phyloP scores from a whole-genome alignment of 23 red algal genomes.

The Chondrus crispus region DNA sequence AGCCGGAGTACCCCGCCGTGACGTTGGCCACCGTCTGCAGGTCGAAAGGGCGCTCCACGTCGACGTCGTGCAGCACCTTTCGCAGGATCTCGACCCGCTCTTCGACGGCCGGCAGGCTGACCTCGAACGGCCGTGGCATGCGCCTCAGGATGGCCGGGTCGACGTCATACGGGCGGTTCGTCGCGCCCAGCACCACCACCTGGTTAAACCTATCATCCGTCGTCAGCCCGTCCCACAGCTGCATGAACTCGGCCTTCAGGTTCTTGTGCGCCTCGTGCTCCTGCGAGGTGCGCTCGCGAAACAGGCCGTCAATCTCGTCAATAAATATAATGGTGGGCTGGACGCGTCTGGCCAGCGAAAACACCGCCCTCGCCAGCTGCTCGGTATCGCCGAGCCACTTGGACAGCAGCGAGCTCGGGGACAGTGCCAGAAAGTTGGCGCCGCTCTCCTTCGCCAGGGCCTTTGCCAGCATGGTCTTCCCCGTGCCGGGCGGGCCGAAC shows the following conservation, averaged over 20 bases:
- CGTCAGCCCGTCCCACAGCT: constrained; percentile 95
- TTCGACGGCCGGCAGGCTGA: constrained; percentile 60
- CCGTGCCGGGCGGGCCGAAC: constrained; percentile 97
- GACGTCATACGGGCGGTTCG: constrained; percentile 95
- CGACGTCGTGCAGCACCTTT: constrained; percentile 56
- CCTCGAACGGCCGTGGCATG: constrained; percentile 89
- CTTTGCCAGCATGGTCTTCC: constrained; percentile 96
- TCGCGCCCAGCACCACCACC: constrained; percentile 92
- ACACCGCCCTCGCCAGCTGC: constrained; percentile 88
- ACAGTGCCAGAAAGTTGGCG: constrained; percentile 78
- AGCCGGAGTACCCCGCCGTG: constrained; percentile 90
- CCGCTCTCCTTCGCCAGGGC: constrained; percentile 86
- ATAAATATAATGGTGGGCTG: constrained; percentile 96
- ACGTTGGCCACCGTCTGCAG: constrained; percentile 39
- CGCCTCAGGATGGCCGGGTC: constrained; percentile 93
- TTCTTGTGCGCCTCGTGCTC: constrained; percentile 97
- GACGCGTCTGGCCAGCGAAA: constrained; percentile 87
- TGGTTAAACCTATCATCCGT: constrained; percentile 58
- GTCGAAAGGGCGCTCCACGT: constrained; percentile 55
- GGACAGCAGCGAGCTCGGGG: constrained; percentile 81
- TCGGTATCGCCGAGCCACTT: constrained; percentile 99
- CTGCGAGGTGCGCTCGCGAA: constrained; percentile 70
- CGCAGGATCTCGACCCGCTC: constrained; percentile 79
- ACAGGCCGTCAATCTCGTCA: constrained; percentile 98
- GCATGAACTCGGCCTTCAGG: constrained; percentile 99